Base-by-base conservation (phyloP, 2,329 filamentous ascomycete species). In the Monosporascus sp. region DNA sequence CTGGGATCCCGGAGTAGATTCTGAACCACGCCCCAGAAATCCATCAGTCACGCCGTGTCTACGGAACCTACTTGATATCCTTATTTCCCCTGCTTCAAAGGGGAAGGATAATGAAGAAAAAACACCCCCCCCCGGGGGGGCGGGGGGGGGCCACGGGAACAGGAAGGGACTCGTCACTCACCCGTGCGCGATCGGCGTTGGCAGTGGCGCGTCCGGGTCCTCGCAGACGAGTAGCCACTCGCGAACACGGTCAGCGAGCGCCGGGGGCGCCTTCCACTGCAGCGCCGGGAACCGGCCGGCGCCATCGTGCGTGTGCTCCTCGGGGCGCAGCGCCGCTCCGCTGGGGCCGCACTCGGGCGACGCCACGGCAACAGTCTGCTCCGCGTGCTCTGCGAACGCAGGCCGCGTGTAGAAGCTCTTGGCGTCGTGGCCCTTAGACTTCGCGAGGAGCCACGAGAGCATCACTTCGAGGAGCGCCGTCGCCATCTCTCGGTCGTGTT, bases 181-280 rank as follows among this genome's bases (percentile, higher is more conserved):
- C 72, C 75, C 75, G 43, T 79, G 77, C 25, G 69, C 68, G n/a
- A 75, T 68, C 6, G 76, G 72, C 9, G 66, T 72, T 6, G 73
- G 69, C 31, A 77, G 48, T 18, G 75, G 74, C 17, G 71, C 72
- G 59, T 79, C 76, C 2, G 74, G 74, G 50, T 80, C 75, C 54
- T 79, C 75, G 39, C 63, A 65, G 15, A 79, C 61, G 17, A 80
- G 60, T 18, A 80, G 53, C 68, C 75, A 80, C 59, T 80, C 68
- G 50, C 68, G 68, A 11, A 75, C 67, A 20, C 53, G 43, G 3
- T 25, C 51, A 6, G 60, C 59, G 7, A 67, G 51, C 1, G 63
- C 63, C 4, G 62, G 57, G 3, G 68, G 64, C 9, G 61, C 58
- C 6, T 69, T 62, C 75, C 75, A 79, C 39, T 58, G 60, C 24